phyloP scores from a whole-genome alignment of 805 yeast species.

The Metschnikowia rubicola region DNA sequence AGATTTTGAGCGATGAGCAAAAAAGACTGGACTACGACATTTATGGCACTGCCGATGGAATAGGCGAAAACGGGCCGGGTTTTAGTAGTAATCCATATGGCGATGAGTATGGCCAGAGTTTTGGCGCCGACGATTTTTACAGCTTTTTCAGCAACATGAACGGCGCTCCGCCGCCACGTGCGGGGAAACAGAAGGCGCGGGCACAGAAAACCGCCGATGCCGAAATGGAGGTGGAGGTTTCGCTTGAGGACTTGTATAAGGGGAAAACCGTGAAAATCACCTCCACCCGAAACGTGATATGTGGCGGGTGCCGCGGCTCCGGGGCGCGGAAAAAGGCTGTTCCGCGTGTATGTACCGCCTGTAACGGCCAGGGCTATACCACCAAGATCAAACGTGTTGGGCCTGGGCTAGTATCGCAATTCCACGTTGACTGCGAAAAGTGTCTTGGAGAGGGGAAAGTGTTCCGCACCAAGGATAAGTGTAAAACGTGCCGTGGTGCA shows the following conservation, averaged over 20 bases:
- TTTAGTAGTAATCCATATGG: slow-evolving; percentile 37
- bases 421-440: slow-evolving; percentile 54
- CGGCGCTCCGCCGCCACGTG: slow-evolving; percentile 12
- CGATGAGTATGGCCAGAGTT: slow-evolving; percentile 36
- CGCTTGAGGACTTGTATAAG: slow-evolving; percentile 70
- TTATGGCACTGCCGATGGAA: slow-evolving; percentile 44
- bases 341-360: slow-evolving; percentile 54
- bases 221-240: slow-evolving; percentile 56
- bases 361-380: slow-evolving; percentile 69
- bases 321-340: slow-evolving; percentile 67
- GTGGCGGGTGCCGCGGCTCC: slow-evolving; percentile 69
- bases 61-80: slow-evolving; percentile 10
- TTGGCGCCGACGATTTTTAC: slow-evolving; percentile 72
- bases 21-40: slow-evolving; percentile 57
- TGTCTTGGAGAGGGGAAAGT: slow-evolving; percentile 73
- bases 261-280: slow-evolving; percentile 79
- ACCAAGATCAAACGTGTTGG: slow-evolving; percentile 62
- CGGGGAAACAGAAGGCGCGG: background rate
- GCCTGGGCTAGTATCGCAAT: slow-evolving; percentile 71
- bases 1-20: slow-evolving; percentile 67
- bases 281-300: slow-evolving; percentile 66
- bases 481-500: slow-evolving; percentile 72
- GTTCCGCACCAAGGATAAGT: slow-evolving; percentile 61
- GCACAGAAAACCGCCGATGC: slow-evolving; percentile 61
- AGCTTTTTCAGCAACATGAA: slow-evolving; percentile 56